Percentiles rank a stretch among this genome's conserved stretches.
Evolutionary conservation across 2,329 filamentous ascomycete species (phyloP).

Genomic region (Dactylellina haptotyla): DNA sequence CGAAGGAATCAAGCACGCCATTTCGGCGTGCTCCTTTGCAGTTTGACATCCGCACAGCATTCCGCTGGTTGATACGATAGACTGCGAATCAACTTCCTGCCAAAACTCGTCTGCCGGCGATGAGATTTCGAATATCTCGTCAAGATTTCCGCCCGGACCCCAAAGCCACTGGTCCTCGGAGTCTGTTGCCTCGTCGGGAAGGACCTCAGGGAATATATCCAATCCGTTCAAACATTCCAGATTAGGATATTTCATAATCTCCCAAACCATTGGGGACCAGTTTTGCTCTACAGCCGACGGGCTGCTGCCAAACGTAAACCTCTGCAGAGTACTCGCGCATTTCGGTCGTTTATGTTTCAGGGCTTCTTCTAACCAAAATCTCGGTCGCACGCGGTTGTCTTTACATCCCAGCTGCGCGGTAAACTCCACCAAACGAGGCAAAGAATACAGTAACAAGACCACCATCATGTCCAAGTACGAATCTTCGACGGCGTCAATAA

Average conservation of each 20-base stretch:
- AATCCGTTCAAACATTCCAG: not conserved
- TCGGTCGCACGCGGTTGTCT: not conserved
- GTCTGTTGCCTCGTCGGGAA: not conserved
- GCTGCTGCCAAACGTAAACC: constrained; percentile 21
- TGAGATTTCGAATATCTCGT: too few relatives aligned
- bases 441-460: constrained; percentile 22
- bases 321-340: constrained; percentile 19
- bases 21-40: not conserved
- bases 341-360: constrained; percentile 4
- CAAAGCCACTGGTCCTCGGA: constrained; percentile 6
- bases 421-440: constrained; percentile 33
- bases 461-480: constrained; percentile 35
- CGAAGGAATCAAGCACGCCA: constrained; percentile 11
- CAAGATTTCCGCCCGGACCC: constrained; percentile 12
- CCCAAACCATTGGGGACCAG: constrained; percentile 28
- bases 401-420: not conserved
- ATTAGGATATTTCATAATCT: constrained; percentile 19
- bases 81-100: too few relatives aligned
- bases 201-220: not conserved
- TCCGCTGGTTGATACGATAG: too few relatives aligned
- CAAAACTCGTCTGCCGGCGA: too few relatives aligned
- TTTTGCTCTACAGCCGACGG: not conserved
- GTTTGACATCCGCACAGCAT: not conserved
- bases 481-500: constrained; percentile 27
- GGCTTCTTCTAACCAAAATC: constrained; percentile 23